Conservation (phyloP, 192 early-diverging fungal species). For the Phycomyces blakesleeanus region DNA sequence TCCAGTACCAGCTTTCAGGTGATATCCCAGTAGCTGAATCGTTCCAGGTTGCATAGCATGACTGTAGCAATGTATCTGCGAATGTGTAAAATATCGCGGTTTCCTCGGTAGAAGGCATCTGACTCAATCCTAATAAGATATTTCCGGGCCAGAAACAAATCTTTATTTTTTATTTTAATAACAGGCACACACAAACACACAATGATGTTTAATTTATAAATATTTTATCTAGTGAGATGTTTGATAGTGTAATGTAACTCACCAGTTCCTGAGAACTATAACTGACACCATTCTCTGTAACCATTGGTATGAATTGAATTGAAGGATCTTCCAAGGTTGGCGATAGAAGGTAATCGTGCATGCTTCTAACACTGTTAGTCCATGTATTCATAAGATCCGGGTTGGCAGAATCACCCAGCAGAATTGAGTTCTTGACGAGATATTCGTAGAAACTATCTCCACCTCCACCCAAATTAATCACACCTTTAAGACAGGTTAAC, state of each 20-base stretch:
- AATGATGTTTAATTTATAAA: too few relatives aligned
- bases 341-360: slow-evolving; percentile 19
- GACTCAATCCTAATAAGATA: slow-evolving; percentile 37
- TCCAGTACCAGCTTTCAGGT: slow-evolving; percentile 41
- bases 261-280: slow-evolving; percentile 21
- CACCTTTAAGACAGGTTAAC: slow-evolving; percentile 8
- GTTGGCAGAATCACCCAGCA: slow-evolving; percentile 29
- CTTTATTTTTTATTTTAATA: too few relatives aligned
- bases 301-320: slow-evolving; percentile 11
- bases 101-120: slow-evolving; percentile 28
- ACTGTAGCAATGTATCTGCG: slow-evolving; percentile 38
- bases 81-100: slow-evolving; percentile 21
- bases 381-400: slow-evolving; percentile 29
- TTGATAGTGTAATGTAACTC: neutral
- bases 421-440: slow-evolving; percentile 48
- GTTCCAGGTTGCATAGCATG: slow-evolving; percentile 39
- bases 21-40: slow-evolving; percentile 40
- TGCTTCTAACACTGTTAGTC: slow-evolving; percentile 22
- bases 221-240: too few relatives aligned
- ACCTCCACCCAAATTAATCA: slow-evolving; percentile 37
- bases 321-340: slow-evolving; percentile 3
- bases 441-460: slow-evolving; percentile 59
- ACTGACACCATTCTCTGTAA: neutral
- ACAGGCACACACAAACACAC: too few relatives aligned
- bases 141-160: slow-evolving; percentile 50